Conservation (phyloP, 805 yeast genomes). For the Wickerhamomyces rabaulensis region DNA sequence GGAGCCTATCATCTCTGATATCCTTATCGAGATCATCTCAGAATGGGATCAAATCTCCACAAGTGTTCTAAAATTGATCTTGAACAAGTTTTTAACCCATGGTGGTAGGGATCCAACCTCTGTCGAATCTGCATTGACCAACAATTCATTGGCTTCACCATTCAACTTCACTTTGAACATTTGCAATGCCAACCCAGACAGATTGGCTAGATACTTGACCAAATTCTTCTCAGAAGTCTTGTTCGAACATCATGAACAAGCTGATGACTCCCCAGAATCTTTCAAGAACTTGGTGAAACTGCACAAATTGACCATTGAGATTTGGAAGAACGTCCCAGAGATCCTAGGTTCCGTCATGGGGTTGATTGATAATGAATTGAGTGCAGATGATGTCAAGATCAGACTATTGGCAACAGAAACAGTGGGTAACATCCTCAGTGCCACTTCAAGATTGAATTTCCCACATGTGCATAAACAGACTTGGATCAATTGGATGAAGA, state of each 20-base stretch:
- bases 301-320: constrained; percentile 55
- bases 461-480: constrained; percentile 50
- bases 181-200: constrained; percentile 65
- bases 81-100: constrained; percentile 53
- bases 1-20: constrained; percentile 60
- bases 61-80: constrained; percentile 53
- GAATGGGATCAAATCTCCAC: constrained; percentile 65
- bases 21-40: constrained; percentile 68
- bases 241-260: constrained; percentile 37
- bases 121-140: constrained; percentile 12
- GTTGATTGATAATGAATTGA: constrained; percentile 70
- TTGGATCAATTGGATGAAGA: constrained; percentile 69
- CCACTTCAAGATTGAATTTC: constrained; percentile 50
- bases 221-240: constrained; percentile 75
- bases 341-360: constrained; percentile 70
- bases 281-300: constrained; percentile 49
- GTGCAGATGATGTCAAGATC: constrained; percentile 59
- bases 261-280: constrained; percentile 12
- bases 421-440: constrained; percentile 58
- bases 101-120: constrained; percentile 8
- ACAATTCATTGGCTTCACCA: constrained; percentile 36
- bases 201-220: constrained; percentile 70
- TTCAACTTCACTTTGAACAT: constrained; percentile 60
- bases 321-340: constrained; percentile 80
- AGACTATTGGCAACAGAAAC: constrained; percentile 69